Evolutionary conservation across 306 rosid species (phyloP), one percentile per base, ranked within the genome.

Genomic region (Vigna hirtella): DNA sequence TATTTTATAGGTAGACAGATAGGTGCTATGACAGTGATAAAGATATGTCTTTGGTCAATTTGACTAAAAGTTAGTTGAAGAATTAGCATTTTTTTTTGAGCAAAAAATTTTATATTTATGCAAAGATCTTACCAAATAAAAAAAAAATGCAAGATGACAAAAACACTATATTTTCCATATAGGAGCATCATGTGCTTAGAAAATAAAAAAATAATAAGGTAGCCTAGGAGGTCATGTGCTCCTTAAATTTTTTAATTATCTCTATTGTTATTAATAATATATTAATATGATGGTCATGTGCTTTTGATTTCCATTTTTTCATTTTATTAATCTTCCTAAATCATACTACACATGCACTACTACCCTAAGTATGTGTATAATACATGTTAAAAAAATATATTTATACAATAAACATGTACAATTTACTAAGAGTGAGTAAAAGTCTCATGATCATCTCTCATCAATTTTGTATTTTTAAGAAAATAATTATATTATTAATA

Each of bases 221-320:
- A 77, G 75, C 40, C 30, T 34, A 53, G 20, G 52, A 56, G 66
- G 43, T 78, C 86, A 78, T 78, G 86, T 73, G 86, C 80, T 76
- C 18, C 47, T 56, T 17, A 58, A 26, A 72, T 57, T 72, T 65
- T 59, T 77, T 65, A 28, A 7, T 53, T 22, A 22, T 52, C 53
- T 69, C 1, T 59, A 30, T 76, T 82, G 42, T 28, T 43, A 56
- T 77, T 72, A 77, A 78, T 66, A 73, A 72, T 50, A 40, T 10
- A 77, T 83, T 66, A 73, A 72, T 50, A 40, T 10, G 65, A 18
- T 55, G 71, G 22, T 38, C 80, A 67, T 79, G 77, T 83, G 80
- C 63, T 58, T 78, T 78, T 59, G 52, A 73, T 83, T 78, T 77
- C 50, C 65, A 70, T 82, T 63, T 83, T 78, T 77, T 42, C 65